Conservation (phyloP, 1,139 yeast species). For the Insectozyma bohioensis region DNA sequence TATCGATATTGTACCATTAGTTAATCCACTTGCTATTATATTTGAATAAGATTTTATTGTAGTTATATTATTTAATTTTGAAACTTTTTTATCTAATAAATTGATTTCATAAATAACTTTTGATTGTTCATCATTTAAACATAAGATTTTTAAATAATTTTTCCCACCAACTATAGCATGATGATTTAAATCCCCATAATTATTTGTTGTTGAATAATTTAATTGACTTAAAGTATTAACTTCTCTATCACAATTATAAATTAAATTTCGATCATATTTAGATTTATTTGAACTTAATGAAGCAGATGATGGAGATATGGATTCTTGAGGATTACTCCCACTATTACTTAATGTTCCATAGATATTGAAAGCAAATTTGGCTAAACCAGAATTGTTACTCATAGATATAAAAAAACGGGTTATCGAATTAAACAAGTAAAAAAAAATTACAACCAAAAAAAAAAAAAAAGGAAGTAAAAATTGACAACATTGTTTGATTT, state of each 20-base stretch:
- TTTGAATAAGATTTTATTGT: constrained; percentile 38
- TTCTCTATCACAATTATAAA: constrained; percentile 30
- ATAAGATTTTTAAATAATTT: constrained; percentile 51
- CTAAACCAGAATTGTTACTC: constrained; percentile 20
- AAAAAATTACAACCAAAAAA: no score
- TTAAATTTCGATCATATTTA: constrained; percentile 16
- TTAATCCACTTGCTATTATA: constrained; percentile 43
- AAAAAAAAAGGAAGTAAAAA: no score
- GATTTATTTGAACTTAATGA: constrained; percentile 20
- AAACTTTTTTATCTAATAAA: constrained; percentile 41
- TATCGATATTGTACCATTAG: constrained; percentile 37
- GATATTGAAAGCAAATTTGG: constrained; percentile 35
- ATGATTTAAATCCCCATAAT: constrained; percentile 14
- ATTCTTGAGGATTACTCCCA: constrained; percentile 18
- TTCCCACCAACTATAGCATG: constrained; percentile 61
- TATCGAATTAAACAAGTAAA: no score
- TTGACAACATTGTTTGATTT: no score
- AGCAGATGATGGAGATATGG: constrained; percentile 17
- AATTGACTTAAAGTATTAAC: constrained; percentile 29
- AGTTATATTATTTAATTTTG: constrained; percentile 41
- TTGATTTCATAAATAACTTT: constrained; percentile 39
- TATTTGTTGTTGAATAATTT: constrained; percentile 13
- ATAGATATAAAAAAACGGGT: constrained; percentile 3
- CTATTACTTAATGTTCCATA: constrained; percentile 33
- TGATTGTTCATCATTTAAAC: constrained; percentile 41